Base-by-base conservation (phyloP, 2,329 filamentous ascomycete genomes). In the Colletotrichum agaves region DNA sequence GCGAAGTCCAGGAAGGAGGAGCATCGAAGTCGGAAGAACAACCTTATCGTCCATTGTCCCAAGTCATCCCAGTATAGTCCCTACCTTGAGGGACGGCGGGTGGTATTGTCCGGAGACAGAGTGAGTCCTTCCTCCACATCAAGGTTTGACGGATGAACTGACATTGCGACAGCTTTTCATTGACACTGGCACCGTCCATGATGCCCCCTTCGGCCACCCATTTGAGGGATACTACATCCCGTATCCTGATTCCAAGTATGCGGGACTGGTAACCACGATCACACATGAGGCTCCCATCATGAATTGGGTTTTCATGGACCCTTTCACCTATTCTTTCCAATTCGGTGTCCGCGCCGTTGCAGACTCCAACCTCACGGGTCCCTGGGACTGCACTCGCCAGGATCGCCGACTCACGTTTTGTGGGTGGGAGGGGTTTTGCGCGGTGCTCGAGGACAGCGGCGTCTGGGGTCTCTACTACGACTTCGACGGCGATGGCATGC, bases 141-240 rank as follows among this genome's bases (percentile, higher is more conserved):
- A 13, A 15, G 27, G 31, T 17, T 23, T 55, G 41, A 31, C 17
- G 31, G 15, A 27, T n/a, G 49, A n/a, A 52, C 43, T 65, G 21
- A 66, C 43, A 46, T 17, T 19, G 5, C n/a, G 37, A 6, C 35
- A 81, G 77, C 73, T 86, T 12, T 85, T 83, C 70, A 80, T 86
- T 19, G 84, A 84, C 59, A 83, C 80, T 11, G 77, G 74, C 43
- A 68, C 72, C 67, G 69, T 74, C 41, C 72, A 70, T 49, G 72
- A 72, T 63, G 68, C 73, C 52, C 74, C 70, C 2, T 76, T 77
- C 55, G 82, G 84, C 3, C 85, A 88, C 71, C 81, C 83, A 0
- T 88, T 87, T 70, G 81, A 84, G 3, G 87, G 86, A 19, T 88
- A 89, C 72, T 88, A 83, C 70, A 77, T 88, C 13, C 85, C 86